Conservation (phyloP, 495 filamentous ascomycete species). For the Bathelium albidoporum region DNA sequence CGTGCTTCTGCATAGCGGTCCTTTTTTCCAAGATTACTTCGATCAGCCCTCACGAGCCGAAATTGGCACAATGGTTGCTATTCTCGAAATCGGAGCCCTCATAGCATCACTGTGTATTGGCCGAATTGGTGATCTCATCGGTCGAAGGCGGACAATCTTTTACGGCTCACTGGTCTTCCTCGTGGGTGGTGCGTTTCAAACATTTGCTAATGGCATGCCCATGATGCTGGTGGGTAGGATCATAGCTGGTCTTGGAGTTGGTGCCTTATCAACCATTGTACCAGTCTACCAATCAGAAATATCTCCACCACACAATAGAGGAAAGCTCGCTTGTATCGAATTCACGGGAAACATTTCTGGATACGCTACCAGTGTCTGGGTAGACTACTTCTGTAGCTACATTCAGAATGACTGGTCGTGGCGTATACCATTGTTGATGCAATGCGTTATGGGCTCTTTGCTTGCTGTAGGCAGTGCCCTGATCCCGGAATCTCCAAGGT, state of each 20-base stretch:
- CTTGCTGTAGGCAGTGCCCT: conserved; percentile 77
- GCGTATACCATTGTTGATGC: conserved; percentile 83
- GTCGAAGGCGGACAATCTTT: conserved; percentile 79
- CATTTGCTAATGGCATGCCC: conserved; percentile 66
- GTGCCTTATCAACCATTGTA: conserved; percentile 90
- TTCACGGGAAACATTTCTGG: conserved; percentile 95
- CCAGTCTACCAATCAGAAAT: conserved; percentile 98
- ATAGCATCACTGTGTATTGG: conserved; percentile 85
- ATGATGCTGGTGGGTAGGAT: conserved; percentile 92
- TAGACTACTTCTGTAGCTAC: conserved; percentile 92
- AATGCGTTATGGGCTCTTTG: conserved; percentile 84
- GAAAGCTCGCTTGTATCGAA: conserved; percentile 93
- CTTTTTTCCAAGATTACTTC: conserved; percentile 84
- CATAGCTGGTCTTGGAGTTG: conserved; percentile 86
- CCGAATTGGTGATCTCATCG: conserved; percentile 81
- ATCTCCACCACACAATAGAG: conserved; percentile 88
- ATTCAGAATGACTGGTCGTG: conserved; percentile 79
- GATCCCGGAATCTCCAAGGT: conserved; percentile 95
- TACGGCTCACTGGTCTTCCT: conserved; percentile 92
- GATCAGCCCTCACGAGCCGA: conserved; percentile 72
- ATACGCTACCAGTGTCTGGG: conserved; percentile 94
- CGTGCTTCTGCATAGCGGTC: conserved; percentile 45
- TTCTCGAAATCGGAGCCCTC: conserved; percentile 88
- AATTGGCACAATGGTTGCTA: conserved; percentile 92
- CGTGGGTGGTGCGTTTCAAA: conserved; percentile 77